Evolutionary conservation across 2,329 filamentous ascomycete species (phyloP).

Genomic region (Graphilbum sp.): DNA sequence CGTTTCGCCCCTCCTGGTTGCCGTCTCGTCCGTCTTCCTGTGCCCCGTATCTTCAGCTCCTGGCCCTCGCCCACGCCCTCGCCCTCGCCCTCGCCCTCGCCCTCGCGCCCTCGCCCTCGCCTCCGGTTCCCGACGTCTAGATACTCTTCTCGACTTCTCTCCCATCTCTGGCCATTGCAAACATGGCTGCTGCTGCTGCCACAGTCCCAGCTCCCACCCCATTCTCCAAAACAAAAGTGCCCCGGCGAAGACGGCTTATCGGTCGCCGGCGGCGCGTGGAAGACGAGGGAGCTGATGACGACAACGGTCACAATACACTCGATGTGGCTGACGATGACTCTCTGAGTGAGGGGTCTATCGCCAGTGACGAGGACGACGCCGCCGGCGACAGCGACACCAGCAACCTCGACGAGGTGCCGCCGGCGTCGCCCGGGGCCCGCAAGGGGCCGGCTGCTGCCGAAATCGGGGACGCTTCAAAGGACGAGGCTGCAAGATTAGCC

Average conservation of each 20-base stretch:
- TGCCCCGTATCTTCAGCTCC: too few relatives aligned
- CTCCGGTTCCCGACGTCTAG: too few relatives aligned
- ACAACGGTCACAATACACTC: conserved; percentile 33
- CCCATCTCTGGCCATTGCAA: too few relatives aligned
- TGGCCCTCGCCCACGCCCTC: too few relatives aligned
- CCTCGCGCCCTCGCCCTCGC: too few relatives aligned
- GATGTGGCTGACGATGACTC: conserved; percentile 48
- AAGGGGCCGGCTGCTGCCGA: too few relatives aligned
- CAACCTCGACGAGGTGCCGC: conserved; percentile 40
- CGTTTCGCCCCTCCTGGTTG: too few relatives aligned
- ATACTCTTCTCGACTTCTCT: too few relatives aligned
- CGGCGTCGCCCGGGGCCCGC: conserved; percentile 23
- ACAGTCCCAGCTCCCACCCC: conserved; percentile 3
- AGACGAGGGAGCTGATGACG: conserved; percentile 50
- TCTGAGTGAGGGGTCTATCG: conserved; percentile 45
- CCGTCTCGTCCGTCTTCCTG: too few relatives aligned
- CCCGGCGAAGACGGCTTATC: conserved; percentile 48
- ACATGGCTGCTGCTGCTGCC: conserved; percentile 7
- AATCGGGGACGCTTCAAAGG: too few relatives aligned
- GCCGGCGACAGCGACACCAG: conserved; percentile 48
- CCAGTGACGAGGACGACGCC: conserved; percentile 43
- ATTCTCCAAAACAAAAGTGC: conserved; percentile 8
- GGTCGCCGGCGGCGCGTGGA: conserved; percentile 52
- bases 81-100: too few relatives aligned
- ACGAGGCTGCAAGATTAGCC: too few relatives aligned